phyloP scores from a whole-genome alignment of 2,329 filamentous ascomycete genomes.

The Neoascochyta sp. region DNA sequence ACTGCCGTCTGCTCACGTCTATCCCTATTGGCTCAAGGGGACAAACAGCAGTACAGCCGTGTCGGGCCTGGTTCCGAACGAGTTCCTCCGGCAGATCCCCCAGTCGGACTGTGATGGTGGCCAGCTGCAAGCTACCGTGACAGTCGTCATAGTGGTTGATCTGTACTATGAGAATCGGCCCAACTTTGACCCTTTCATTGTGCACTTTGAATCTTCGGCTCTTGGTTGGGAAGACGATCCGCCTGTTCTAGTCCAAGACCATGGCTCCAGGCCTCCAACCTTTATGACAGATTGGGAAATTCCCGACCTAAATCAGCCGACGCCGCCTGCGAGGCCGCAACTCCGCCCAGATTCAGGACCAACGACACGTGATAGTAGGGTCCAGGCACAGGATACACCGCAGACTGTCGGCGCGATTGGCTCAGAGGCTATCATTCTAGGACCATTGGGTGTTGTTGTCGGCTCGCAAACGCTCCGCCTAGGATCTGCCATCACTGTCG shows the following conservation, averaged over 20 bases:
- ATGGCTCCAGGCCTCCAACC: conserved; percentile 6
- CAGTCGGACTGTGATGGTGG: conserved; percentile 35
- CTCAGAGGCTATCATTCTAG: too few relatives aligned
- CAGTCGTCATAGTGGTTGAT: conserved; percentile 43
- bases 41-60: conserved; percentile 23
- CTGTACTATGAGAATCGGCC: conserved; percentile 30
- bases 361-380: too few relatives aligned
- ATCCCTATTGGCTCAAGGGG: conserved; percentile 36
- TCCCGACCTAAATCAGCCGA: too few relatives aligned
- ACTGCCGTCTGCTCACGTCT: conserved; percentile 35
- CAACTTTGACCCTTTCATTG: conserved; percentile 17
- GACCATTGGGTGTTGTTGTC: too few relatives aligned
- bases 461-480: too few relatives aligned
- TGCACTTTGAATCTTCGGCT: conserved; percentile 29
- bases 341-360: too few relatives aligned
- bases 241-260: conserved; percentile 9
- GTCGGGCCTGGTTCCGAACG: conserved; percentile 33
- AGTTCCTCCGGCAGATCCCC: conserved; percentile 36
- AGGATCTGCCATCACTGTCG: too few relatives aligned
- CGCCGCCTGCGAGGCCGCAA: too few relatives aligned
- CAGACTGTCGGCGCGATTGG: too few relatives aligned
- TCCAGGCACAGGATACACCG: too few relatives aligned
- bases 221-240: conserved; percentile 25
- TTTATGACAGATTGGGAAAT: conserved; percentile 15
- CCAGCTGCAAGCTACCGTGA: conserved; percentile 39